A percentile compares a stretch with the other conserved stretches of the same genome.
These are phyloP conservation scores for Neonectria hederae DNA, from an alignment of 2,329 filamentous ascomycete species.

Conservation along the genomic window DNA sequence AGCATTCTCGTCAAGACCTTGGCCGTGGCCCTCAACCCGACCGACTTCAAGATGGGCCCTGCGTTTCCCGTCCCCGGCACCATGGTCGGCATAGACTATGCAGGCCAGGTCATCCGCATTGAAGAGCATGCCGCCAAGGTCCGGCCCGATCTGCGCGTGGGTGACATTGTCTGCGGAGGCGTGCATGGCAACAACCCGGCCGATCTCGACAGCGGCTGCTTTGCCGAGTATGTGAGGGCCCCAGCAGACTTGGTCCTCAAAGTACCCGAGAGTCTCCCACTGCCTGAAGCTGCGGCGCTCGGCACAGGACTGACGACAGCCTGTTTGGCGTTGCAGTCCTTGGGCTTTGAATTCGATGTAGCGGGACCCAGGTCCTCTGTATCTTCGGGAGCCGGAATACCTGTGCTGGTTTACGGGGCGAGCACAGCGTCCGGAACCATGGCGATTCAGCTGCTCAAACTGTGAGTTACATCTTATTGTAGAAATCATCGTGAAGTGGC, in stretches of 20 bases:
- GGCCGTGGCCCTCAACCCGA: not conserved
- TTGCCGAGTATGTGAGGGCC: not conserved
- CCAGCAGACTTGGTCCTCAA: not conserved
- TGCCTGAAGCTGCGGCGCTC: not conserved
- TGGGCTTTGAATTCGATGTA: not conserved
- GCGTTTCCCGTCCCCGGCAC: not conserved
- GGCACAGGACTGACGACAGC: not conserved
- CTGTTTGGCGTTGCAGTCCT: not conserved
- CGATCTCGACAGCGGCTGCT: not conserved
- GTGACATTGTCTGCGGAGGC: not conserved
- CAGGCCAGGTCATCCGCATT: not conserved
- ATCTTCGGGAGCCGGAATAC: not conserved
- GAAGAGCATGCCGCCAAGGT: not conserved
- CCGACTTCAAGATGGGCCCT: not conserved
- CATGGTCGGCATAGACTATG: not conserved
- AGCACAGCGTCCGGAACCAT: not conserved
- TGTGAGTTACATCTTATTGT: not conserved
- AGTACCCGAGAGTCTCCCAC: not conserved
- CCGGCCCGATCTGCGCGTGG: not conserved
- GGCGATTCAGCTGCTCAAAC: not conserved
- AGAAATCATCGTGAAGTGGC: not conserved
- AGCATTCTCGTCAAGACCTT: not conserved
- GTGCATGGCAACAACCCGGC: not conserved
- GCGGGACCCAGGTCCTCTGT: not conserved
- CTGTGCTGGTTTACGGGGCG: not conserved